Base-by-base conservation (phyloP, 176 grass and related monocot species). In the Puya raimondii region DNA sequence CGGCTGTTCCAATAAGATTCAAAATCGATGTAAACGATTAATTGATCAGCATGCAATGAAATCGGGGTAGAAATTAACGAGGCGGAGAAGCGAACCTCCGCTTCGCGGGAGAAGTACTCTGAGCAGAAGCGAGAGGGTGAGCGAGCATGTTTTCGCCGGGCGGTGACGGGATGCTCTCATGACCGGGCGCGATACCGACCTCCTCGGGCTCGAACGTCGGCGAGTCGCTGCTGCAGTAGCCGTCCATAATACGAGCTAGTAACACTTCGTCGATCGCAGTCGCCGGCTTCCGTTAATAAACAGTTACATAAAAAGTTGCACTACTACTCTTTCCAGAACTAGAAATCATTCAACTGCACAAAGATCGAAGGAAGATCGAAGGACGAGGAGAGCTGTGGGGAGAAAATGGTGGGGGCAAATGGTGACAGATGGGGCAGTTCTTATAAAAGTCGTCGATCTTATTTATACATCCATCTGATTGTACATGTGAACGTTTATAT, bases 161-260 rank as follows among this genome's bases (percentile, higher is more conserved):
- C 4, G 64, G 27, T 16, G 25, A 16, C 2, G 64, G 64, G 64
- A 51, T 68, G 27, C 25, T 26, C 25, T 42, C 33, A 42, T 42
- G 33, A 21, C 25, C 53, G 63, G 78, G 5, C 26, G 79, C 72
- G 72, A 89, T 25, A 78, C 68, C 49, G n/a, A 49, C 71, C 84
- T 92, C 93, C 42, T 90, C 93, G 59, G 78, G 84, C 50, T 99
- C 94, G 16, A 66, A 91, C 67, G 70, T 69, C 50, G 76, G 88
- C 50, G 88, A 88, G 21, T 82, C 84, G 69, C 68, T 73, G 90
- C 83, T 94, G 66, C 79, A 80, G 80, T 83, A 80, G 1, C 67
- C 83, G 65, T 86, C 85, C 77, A 86, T 81, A 51, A 71, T 78
- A 70, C 78, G 76, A 80, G n/a, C n/a, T 79, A 68, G 59, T 73